Percentiles rank a stretch among this genome's conserved stretches.
Evolutionary conservation across 139 green algal genomes (phyloP).

Genomic region (Micractinium sp.): DNA sequence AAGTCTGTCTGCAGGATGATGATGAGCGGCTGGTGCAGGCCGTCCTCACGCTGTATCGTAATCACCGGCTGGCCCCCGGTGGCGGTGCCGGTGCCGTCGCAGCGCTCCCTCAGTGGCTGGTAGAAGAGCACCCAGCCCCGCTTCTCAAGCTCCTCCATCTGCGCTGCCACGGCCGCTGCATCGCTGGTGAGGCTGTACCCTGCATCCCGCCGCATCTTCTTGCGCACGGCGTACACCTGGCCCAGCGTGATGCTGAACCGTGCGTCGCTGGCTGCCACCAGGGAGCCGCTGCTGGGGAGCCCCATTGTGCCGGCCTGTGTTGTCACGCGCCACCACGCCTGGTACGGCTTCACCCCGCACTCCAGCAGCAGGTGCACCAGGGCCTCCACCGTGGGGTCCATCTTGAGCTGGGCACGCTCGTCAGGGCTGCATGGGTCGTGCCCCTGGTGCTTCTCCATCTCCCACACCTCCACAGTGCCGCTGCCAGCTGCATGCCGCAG

Average conservation of each 20-base stretch:
- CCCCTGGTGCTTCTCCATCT: not conserved
- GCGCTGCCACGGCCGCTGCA: not conserved
- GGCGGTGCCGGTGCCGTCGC: too few relatives aligned
- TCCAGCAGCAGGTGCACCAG: not conserved
- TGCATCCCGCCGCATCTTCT: not conserved
- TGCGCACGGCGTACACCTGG: not conserved
- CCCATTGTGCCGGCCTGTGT: not conserved
- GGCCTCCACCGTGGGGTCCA: not conserved
- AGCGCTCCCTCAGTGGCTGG: not conserved
- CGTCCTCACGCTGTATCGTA: not conserved
- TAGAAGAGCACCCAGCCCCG: not conserved
- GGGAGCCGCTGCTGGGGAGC: not conserved
- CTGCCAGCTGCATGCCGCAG: not conserved
- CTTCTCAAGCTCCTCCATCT: not conserved
- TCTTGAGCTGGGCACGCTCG: not conserved
- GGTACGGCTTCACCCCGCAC: not conserved
- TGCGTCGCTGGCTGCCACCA: not conserved
- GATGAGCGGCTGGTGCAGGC: not conserved
- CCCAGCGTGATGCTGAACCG: not conserved
- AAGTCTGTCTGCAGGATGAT: not conserved
- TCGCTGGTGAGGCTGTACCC: not conserved
- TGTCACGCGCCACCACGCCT: not conserved
- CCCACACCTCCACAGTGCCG: not conserved
- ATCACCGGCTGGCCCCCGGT: too few relatives aligned
- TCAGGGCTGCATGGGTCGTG: not conserved